Base-by-base conservation (phyloP, 2,329 filamentous ascomycete genomes). In the Hansfordia pulvinata region DNA sequence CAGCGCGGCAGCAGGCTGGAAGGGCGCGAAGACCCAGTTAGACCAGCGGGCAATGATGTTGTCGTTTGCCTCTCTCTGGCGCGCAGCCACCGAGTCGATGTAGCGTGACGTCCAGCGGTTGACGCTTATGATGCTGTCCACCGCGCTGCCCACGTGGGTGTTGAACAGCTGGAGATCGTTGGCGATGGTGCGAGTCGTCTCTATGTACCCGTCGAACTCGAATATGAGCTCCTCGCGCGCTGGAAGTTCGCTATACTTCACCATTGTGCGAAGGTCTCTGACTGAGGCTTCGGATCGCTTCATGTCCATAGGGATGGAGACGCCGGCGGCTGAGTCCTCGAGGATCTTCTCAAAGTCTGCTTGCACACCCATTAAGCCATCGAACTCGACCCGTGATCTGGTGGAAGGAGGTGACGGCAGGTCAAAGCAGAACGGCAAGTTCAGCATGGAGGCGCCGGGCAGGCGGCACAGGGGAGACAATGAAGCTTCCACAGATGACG, bases 141-240 rank as follows among this genome's bases (percentile, higher is more conserved):
- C 73, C 2, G 76, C 74, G 8, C 71, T 64, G 4, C 78, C 78
- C 36, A 86, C 76, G 38, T 78, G 75, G 1, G 69, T 73, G 52
- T 86, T 86, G 62, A 86, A 90, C 31, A 63, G 67, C 33, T 77
- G 74, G 4, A 90, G 60, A 30, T 80, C 72, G 23, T 64, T 60
- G 4, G 76, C 70, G 2, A 76, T 73, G 24, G 64, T 60, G 4
- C 70, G 60, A 2, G 77, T 74, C 1, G 69, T 72, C 8, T 77
- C 70, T 37, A 90, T 70, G 50, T 86, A 92, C 26, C 69, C 69
- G 34, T 79, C 69, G 30, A 92, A 79, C 45, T 88, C 81, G 13
- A 75, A 62, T 4, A 81, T 69, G 9, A 92, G 64, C 49, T 85
- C 76, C 19, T 77, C 66, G 17, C 69, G 69, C 20, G 69, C 69